Evolutionary conservation across 1,284 basidiomycete genomes (phyloP), one percentile per base, ranked within the genome.

Genomic region (Cutaneotrichosporon spelunceum): DNA sequence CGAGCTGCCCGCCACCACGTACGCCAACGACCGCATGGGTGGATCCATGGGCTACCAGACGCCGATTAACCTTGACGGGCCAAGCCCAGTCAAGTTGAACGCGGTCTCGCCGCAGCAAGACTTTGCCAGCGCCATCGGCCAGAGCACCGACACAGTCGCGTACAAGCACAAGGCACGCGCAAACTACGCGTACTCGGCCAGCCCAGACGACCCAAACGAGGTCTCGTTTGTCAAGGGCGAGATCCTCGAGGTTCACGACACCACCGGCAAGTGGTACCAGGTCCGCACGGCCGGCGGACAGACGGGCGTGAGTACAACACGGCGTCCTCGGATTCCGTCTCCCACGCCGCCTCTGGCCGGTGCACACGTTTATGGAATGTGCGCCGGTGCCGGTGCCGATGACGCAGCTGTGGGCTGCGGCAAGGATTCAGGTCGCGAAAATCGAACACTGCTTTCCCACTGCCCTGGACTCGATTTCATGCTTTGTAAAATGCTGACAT

Each of bases 231-330:
- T 82, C 60, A 98, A 98, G 78, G 93, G 93, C 57, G 95, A 99
- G 75, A 84, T 93, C 47, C 84, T 99, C 67, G 93, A 98, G 62
- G 91, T 99, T 66, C 80, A 95, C 57, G 96, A 99, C 80, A 94
- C 91, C 77, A 73, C 71, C n/a, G 92, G 91, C 57, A 93, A 93
- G 78, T 94, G 91, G 91, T 98, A 91, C 91, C 92, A 95, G 78
- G 93, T 93, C 50, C 87, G 83, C 72, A 97, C 91, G 77, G 76
- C 84, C 16, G 88, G 91, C 72, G 95, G 93, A 55, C 81, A 85
- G 63, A 82, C 67, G 88, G 95, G 82, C 92, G 79, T 81, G 57
- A 77, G 80, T 78, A 29, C n/a, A 16, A 5, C 39, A 42, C 19
- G 3, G 39, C 39, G 7, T 16, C 39, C n/a, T 42, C 36, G 13